These are phyloP conservation scores for Gastrolobium villosum DNA, from an alignment of 306 rosid species.

Conservation along the genomic window DNA sequence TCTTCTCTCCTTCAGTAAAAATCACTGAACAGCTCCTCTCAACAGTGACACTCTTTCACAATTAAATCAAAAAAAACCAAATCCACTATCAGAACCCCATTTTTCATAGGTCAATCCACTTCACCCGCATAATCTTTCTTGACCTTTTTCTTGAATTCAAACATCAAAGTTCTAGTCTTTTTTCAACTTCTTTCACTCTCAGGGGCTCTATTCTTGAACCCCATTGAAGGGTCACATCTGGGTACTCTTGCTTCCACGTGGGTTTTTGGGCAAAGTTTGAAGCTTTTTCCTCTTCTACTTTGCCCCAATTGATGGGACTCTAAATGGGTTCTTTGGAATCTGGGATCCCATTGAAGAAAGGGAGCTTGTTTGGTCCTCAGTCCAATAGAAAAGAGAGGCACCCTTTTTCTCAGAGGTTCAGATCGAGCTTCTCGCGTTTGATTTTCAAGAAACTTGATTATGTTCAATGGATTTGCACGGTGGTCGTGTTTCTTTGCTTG, in stretches of 20 bases:
- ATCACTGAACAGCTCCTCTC: slow-evolving; percentile 35
- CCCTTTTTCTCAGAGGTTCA: slow-evolving; percentile 78
- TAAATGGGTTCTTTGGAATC: slow-evolving; percentile 93
- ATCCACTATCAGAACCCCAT: slow-evolving; percentile 50
- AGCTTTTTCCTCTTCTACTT: slow-evolving; percentile 37
- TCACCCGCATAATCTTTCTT: slow-evolving; percentile 57
- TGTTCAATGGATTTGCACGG: slow-evolving; percentile 94
- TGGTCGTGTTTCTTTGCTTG: slow-evolving; percentile 78
- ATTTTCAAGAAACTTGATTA: slow-evolving; percentile 84
- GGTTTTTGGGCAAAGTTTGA: slow-evolving; percentile 36
- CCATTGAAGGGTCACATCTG: slow-evolving; percentile 40
- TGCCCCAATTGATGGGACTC: slow-evolving; percentile 64
- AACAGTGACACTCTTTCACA: not conserved
- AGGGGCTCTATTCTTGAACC: slow-evolving; percentile 7
- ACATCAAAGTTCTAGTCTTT: slow-evolving; percentile 39
- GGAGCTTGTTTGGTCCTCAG: slow-evolving; percentile 66
- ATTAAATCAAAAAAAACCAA: slow-evolving; percentile 14
- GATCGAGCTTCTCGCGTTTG: slow-evolving; percentile 91
- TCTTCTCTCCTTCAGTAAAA: not conserved
- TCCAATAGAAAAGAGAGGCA: slow-evolving; percentile 63
- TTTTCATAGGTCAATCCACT: slow-evolving; percentile 34
- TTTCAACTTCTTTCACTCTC: slow-evolving; percentile 32
- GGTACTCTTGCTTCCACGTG: slow-evolving; percentile 46
- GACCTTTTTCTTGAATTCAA: slow-evolving; percentile 29
- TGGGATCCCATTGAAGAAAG: slow-evolving; percentile 73